Base-by-base conservation (phyloP, 225 moss, liverwort and hornwort genomes). In the Rhytidiadelphus loreus region DNA sequence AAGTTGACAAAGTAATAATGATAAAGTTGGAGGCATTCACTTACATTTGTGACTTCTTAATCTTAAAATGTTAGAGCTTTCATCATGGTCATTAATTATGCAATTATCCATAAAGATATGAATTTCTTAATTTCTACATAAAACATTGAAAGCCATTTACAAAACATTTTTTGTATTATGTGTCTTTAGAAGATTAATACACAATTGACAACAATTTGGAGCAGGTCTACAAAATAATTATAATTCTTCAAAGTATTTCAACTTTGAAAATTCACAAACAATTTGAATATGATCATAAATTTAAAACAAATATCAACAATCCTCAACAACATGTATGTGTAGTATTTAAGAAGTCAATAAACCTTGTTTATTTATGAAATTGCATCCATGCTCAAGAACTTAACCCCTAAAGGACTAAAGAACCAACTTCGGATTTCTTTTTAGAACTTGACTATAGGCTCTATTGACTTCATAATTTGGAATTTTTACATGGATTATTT, bases 81-180 rank as follows among this genome's bases (percentile, higher is more conserved):
- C 4, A 39, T 39, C 13, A 39, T 12, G 23, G 3, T 24, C 39
- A n/a, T 13, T 4, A 69, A 0, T 12, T 4, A 69, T 24, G 3
- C 13, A 69, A 69, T 39, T 23, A 39, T 24, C 13, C 2, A 68
- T 68, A 68, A 33, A n/a, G n/a, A 68, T 7, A 22, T n/a, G 12
- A 6, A 22, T 22, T n/a, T 39, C 23, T 12, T 0, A 2, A 24
- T 23, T 39, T 69, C 13, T 39, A 13, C 0, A 13, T 0, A 0
- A 69, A 69, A 39, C 0, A 7, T 39, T 23, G 13, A 23, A n/a
- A 7, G 12, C 24, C 23, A 39, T 69, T 23, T 0, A 13, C 23
- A 24, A 39, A 68, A 39, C 0, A 39, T 4, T 39, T 22, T 69
- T 69, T 39, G 24, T 69, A 24, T n/a, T 22, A 22, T n/a, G 1